Evolutionary conservation across 257 asterid genomes (phyloP).

Genomic region (Thymus quinquecostatus): DNA sequence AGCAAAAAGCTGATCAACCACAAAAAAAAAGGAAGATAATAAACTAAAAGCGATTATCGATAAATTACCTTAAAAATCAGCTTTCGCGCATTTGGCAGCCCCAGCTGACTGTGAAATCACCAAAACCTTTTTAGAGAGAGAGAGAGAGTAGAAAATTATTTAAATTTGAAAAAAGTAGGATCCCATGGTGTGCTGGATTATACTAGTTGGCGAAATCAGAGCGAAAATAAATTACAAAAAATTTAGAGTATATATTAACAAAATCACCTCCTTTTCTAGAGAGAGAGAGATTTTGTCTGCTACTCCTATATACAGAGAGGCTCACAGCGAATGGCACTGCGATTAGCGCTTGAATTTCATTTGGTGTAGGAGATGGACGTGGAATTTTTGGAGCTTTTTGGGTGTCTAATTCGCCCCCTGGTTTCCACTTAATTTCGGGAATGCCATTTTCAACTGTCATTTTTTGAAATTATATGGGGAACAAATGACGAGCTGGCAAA

Average conservation of each 20-base stretch:
- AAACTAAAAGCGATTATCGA: not conserved
- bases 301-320: slow-evolving; percentile 1
- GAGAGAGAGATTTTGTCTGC: slow-evolving; percentile 27
- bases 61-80: slow-evolving; percentile 38
- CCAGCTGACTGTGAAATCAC: slow-evolving; percentile 27
- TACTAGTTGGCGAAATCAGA: slow-evolving; percentile 28
- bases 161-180: slow-evolving; percentile 31
- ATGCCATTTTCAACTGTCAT: slow-evolving; percentile 33
- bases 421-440: slow-evolving; percentile 31
- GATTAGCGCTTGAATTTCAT: slow-evolving; percentile 40
- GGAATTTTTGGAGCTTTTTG: slow-evolving; percentile 40
- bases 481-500: slow-evolving; percentile 24
- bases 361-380: slow-evolving; percentile 33
- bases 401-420: slow-evolving; percentile 20
- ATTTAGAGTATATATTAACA: slow-evolving; percentile 1
- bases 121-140: not conserved
- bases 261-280: not conserved
- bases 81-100: slow-evolving; percentile 30
- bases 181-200: slow-evolving; percentile 30
- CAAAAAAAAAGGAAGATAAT: not conserved
- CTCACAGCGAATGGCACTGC: slow-evolving; percentile 29
- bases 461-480: slow-evolving; percentile 30
- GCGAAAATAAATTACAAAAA: not conserved
- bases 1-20: slow-evolving; percentile 12
- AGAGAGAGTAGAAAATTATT: slow-evolving; percentile 16